Evolutionary conservation across 78 protist species (phyloP).

Genomic region (Thecamonas trahens): DNA sequence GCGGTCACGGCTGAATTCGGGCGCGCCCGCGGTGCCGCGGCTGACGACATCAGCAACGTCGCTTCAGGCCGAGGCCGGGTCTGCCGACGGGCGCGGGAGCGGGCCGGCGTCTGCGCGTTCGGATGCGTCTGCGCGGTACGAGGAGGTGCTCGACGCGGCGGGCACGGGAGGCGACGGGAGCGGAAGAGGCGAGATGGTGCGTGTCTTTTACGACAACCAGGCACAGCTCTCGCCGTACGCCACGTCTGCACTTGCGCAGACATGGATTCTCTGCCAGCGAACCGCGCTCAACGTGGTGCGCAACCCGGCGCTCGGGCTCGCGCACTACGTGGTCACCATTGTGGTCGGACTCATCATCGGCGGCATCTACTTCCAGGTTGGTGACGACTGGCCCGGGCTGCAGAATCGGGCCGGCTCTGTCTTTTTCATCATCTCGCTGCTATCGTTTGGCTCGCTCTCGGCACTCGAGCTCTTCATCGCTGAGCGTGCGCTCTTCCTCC

Average conservation of each 20-base stretch:
- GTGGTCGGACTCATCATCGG: conserved; percentile 57
- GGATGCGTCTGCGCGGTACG: background rate
- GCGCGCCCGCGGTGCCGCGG: too few relatives aligned
- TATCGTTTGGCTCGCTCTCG: conserved; percentile 53
- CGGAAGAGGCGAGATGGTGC: background rate
- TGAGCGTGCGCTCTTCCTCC: conserved; percentile 28
- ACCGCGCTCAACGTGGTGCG: conserved; percentile 44
- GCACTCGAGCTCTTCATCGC: conserved; percentile 39
- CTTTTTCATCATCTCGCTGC: conserved; percentile 18
- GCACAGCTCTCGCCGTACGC: background rate
- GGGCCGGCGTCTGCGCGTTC: too few relatives aligned
- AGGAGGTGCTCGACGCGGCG: background rate
- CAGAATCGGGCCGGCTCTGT: conserved; percentile 27
- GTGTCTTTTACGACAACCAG: background rate
- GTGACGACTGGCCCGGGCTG: conserved; percentile 11
- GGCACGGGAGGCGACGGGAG: background rate
- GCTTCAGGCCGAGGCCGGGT: too few relatives aligned
- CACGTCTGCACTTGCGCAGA: conserved; percentile 17
- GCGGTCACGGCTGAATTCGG: too few relatives aligned
- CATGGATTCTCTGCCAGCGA: conserved; percentile 40
- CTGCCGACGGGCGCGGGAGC: too few relatives aligned
- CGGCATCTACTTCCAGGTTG: conserved; percentile 44
- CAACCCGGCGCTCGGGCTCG: conserved; percentile 53
- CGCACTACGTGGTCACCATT: conserved; percentile 25
- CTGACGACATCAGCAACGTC: too few relatives aligned